Conservation (phyloP, 805 yeast species). For the Candida ortonii region DNA sequence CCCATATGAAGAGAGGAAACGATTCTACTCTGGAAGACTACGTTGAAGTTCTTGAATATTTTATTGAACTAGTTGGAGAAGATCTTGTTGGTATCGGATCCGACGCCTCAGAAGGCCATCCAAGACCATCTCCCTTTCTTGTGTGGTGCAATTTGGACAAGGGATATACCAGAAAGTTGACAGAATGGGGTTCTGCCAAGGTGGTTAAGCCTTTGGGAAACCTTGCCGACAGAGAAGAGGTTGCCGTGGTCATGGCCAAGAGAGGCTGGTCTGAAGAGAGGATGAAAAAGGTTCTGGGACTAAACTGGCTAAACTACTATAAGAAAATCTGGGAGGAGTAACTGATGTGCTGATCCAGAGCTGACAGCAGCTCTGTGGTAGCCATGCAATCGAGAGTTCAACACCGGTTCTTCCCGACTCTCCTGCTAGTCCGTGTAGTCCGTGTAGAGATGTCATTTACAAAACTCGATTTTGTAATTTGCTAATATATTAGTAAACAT, state of each 20-base stretch:
- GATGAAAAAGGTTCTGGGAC: conserved; percentile 19
- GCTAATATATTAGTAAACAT: too few relatives aligned
- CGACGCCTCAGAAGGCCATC: conserved; percentile 35
- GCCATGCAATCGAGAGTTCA: too few relatives aligned
- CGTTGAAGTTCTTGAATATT: conserved; percentile 40
- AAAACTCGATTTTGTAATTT: too few relatives aligned
- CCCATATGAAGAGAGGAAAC: conserved; percentile 22
- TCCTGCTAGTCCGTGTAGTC: too few relatives aligned
- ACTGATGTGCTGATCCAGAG: too few relatives aligned
- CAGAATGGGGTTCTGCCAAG: conserved; percentile 21
- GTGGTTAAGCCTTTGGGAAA: conserved; percentile 21
- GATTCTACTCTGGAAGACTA: conserved; percentile 43
- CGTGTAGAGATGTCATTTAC: too few relatives aligned
- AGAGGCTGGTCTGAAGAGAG: conserved; percentile 22
- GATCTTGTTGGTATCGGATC: conserved; percentile 49
- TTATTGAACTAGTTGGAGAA: conserved; percentile 43
- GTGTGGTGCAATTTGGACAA: conserved; percentile 22
- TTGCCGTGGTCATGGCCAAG: conserved; percentile 21
- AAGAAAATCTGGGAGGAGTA: conserved; percentile 17
- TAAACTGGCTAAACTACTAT: conserved; percentile 20
- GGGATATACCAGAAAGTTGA: conserved; percentile 22
- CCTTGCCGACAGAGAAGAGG: conserved; percentile 21
- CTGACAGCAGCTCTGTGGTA: too few relatives aligned
- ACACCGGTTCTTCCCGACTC: too few relatives aligned
- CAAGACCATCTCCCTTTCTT: conserved; percentile 21